Evolutionary conservation across 2,329 filamentous ascomycete genomes (phyloP), one percentile per base, ranked within the genome.

Genomic region (Pestalotiopsis sp.): DNA sequence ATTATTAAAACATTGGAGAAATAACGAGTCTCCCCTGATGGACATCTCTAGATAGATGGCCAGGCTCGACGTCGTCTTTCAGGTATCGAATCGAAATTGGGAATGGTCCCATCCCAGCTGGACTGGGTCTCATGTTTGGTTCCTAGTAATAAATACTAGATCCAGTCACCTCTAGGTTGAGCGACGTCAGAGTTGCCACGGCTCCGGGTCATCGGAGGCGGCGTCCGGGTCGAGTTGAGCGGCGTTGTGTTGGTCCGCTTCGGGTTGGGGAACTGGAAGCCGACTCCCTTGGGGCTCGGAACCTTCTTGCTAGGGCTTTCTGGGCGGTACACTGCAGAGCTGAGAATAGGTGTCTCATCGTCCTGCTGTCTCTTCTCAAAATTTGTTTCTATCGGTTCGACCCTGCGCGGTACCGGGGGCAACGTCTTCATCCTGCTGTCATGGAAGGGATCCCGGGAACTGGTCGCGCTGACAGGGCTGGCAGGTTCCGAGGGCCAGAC

Each of bases 301-400:
- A 84, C 73, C 71, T 79, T 83, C 68, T 77, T 80, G 11, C 75
- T 78, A 11, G 79, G 75, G 66, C 78, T 82, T 25, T 80, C 76
- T 0, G 85, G 84, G 67, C 79, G 82, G 75, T 90, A 90, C 4
- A 89, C 85, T 1, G 83, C 80, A 2, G 88, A 84, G 68, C 83
- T 87, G 2, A 89, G 79, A 1, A 81, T 84, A 25, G 79, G 77
- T 38, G 80, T 73, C 13, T 78, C 75, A 3, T 78, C 75, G 4
- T 67, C 17, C 56, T 41, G 76, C 72, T 57, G 66, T 64, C 38
- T 70, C 66, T 52, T 63, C 41, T 49, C 71, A 65, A n/a, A 14
- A 38, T 61, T 39, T 4, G n/a, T 39, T 13, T 83, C 82, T 3
- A 83, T 74, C 2, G 72, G 78, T 73, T 80, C 73, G 68, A 69